Base-by-base conservation (phyloP, 768 basidiomycete genomes). In the Candolleomyces aberdarensis region DNA sequence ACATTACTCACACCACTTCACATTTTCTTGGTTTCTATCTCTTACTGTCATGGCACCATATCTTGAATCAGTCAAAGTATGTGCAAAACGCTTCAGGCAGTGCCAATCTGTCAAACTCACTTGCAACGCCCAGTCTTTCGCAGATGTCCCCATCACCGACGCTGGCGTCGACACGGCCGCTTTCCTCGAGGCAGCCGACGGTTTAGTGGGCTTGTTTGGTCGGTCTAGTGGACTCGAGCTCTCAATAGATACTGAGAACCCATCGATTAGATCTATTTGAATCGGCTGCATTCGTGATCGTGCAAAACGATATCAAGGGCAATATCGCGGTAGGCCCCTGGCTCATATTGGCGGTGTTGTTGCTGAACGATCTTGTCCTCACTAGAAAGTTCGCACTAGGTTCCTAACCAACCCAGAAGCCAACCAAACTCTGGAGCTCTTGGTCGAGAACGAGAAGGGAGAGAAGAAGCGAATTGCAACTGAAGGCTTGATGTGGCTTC, bases 121-220 rank as follows among this genome's bases (percentile, higher is more conserved):
- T n/a, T 11, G 36, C 36, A 50, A n/a, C 44, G 20, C 13, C 50
- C 64, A 98, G 96, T 96, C 93, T n/a, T 99, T 94, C 72, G 86
- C 87, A 66, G 89, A 96, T 74, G 96, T 98, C 44, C 84, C 89
- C 32, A 81, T 93, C 65, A 92, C 89, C 58, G 87, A 93, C 66
- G 83, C 81, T 67, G 96, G 96, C 62, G 85, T 98, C 71, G 88
- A 98, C 72, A 98, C 97, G 15, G 72, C 85, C 49, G 78, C 81
- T 52, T 99, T 98, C 78, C 82, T 96, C 66, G 88, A 96, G 67
- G 97, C 96, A 8, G 80, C 92, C 1, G 82, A 91, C 59, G 96
- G 94, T 43, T 82, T 99, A 50, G 89, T 95, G 62, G 87, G 88
- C 60, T 77, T 98, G 67, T 97, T 99, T 72, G 94, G 96, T 97